phyloP scores from a whole-genome alignment of 768 basidiomycete genomes.

The Mycena leptocephala region DNA sequence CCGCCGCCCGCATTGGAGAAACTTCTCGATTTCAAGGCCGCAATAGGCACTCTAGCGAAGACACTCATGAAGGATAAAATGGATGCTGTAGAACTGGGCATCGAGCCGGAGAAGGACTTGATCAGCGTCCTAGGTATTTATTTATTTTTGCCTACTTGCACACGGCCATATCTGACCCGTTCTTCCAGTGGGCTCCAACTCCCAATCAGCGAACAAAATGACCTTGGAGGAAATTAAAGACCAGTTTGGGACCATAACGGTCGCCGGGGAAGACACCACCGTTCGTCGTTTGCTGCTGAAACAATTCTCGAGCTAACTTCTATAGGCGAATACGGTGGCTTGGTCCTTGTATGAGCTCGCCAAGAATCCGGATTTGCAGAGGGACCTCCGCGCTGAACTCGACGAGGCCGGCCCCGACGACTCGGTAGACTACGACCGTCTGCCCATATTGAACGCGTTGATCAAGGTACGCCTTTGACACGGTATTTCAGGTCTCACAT shows the following conservation, averaged over 20 bases:
- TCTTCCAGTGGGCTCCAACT: slow-evolving; percentile 24
- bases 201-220: slow-evolving; percentile 30
- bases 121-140: slow-evolving; percentile 29
- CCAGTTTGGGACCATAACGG: slow-evolving; percentile 33
- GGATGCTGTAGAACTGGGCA: slow-evolving; percentile 29
- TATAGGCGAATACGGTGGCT: slow-evolving; percentile 32
- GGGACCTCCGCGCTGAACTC: slow-evolving; percentile 49
- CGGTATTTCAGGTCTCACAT: background rate
- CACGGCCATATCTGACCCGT: background rate
- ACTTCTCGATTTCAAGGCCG: slow-evolving; percentile 34
- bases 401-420: slow-evolving; percentile 26
- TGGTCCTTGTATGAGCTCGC: slow-evolving; percentile 53
- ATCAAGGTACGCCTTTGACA: slow-evolving; percentile 13
- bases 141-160: slow-evolving; percentile 8
- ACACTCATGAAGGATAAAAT: slow-evolving; percentile 29
- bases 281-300: background rate
- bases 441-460: slow-evolving; percentile 31
- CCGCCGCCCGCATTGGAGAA: slow-evolving; percentile 29
- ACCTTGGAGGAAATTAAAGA: slow-evolving; percentile 30
- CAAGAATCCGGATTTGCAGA: slow-evolving; percentile 45
- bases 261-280: slow-evolving; percentile 34
- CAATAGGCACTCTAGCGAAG: slow-evolving; percentile 26
- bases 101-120: slow-evolving; percentile 32
- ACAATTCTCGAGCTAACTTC: background rate
- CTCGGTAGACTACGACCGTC: slow-evolving; percentile 28